These are phyloP conservation scores for Candida sanyaensis DNA, from an alignment of 1,139 yeast genomes.

Conservation along the genomic window DNA sequence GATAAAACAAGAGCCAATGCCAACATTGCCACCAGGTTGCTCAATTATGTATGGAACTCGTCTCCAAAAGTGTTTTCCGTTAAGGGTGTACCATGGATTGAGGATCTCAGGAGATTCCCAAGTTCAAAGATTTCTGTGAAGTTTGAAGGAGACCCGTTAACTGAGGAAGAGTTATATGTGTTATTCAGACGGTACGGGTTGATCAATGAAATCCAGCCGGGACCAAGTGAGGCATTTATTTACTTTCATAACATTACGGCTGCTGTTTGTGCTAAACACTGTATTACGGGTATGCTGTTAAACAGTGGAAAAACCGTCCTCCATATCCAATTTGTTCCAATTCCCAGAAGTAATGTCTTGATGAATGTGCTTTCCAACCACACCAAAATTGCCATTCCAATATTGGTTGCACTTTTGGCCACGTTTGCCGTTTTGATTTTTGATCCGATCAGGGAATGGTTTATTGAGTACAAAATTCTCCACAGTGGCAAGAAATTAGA, in stretches of 20 bases:
- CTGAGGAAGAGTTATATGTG: constrained; percentile 84
- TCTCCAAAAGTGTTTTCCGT: constrained; percentile 65
- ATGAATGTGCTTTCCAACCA: constrained; percentile 67
- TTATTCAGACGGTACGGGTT: constrained; percentile 85
- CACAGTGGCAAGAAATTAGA: constrained; percentile 34
- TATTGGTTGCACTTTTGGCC: constrained; percentile 50
- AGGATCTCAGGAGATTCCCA: constrained; percentile 81
- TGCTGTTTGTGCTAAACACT: constrained; percentile 87
- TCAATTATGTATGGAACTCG: constrained; percentile 18
- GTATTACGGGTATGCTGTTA: constrained; percentile 75
- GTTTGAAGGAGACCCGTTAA: constrained; percentile 71
- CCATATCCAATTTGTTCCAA: constrained; percentile 72
- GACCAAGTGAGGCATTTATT: constrained; percentile 45
- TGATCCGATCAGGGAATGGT: constrained; percentile 89
- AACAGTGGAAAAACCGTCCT: constrained; percentile 56
- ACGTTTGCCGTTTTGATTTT: constrained; percentile 82
- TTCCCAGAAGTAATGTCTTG: constrained; percentile 52
- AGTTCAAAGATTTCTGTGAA: constrained; percentile 60
- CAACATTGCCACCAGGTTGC: constrained; percentile 27
- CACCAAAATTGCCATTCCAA: constrained; percentile 76
- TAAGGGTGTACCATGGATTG: constrained; percentile 95
- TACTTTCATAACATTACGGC: constrained; percentile 56
- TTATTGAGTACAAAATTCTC: constrained; percentile 72
- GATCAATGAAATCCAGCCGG: constrained; percentile 61
- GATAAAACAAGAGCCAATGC: constrained; percentile 21